phyloP scores from a whole-genome alignment of 805 yeast species.

The Suhomyces canberraensis region DNA sequence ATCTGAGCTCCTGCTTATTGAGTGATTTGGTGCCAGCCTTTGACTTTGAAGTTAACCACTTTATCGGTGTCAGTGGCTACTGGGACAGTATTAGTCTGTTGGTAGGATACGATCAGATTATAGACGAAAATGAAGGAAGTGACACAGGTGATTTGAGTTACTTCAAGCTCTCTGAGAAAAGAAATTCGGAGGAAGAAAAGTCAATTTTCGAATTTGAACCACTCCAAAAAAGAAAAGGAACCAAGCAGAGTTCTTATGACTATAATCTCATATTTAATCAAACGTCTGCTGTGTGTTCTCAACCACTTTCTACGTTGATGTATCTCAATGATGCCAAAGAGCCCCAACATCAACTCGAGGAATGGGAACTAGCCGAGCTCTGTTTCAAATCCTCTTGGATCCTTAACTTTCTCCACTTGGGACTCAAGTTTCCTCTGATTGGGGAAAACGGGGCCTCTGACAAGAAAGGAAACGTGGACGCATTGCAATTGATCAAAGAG shows the following conservation, averaged over 20 bases:
- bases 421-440: conserved; percentile 56
- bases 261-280: conserved; percentile 41
- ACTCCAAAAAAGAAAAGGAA: conserved; percentile 1
- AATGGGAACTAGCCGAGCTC: conserved; percentile 47
- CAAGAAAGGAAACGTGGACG: conserved; percentile 21
- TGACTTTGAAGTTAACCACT: conserved; percentile 54
- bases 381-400: conserved; percentile 66
- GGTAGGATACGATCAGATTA: conserved; percentile 29
- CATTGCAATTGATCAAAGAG: conserved; percentile 44
- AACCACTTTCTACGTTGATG: conserved; percentile 35
- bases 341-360: conserved; percentile 27
- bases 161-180: neutral
- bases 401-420: conserved; percentile 53
- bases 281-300: conserved; percentile 48
- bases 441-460: conserved; percentile 26
- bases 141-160: neutral
- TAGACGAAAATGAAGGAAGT: too few species aligned
- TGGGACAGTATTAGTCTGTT: conserved; percentile 59
- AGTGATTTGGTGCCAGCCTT: conserved; percentile 53
- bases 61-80: conserved; percentile 65
- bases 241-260: conserved; percentile 33
- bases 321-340: conserved; percentile 28
- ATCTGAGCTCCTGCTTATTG: conserved; percentile 47
- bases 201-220: conserved; percentile 1
- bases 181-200: neutral